These are phyloP conservation scores for Exsudoporus floridanus DNA, from an alignment of 1,284 basidiomycete genomes.

Conservation along the genomic window DNA sequence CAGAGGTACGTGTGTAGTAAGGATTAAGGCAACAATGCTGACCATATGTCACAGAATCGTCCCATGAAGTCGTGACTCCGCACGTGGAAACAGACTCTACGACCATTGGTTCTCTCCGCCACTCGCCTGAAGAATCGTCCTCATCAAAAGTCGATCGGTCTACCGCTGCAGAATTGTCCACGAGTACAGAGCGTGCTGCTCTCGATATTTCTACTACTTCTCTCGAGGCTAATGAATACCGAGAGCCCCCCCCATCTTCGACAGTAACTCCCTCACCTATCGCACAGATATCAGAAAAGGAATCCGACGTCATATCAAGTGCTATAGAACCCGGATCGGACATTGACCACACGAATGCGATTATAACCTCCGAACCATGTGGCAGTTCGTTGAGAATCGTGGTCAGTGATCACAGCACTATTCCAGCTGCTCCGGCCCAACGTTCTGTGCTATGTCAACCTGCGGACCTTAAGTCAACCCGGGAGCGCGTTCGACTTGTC, in stretches of 20 bases:
- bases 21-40: slow-evolving; percentile 6
- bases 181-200: slow-evolving; percentile 9
- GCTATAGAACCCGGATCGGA: slow-evolving; percentile 7
- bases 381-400: slow-evolving; percentile 28
- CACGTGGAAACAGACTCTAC: slow-evolving; percentile 14
- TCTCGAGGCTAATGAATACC: slow-evolving; percentile 6
- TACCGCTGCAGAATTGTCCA: slow-evolving; percentile 4
- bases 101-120: slow-evolving; percentile 1
- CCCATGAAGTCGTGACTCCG: slow-evolving; percentile 7
- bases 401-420: slow-evolving; percentile 32
- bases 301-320: slow-evolving; percentile 14
- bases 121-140: slow-evolving; percentile 2
- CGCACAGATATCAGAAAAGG: slow-evolving; percentile 18
- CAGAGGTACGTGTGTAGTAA: slow-evolving; percentile 18
- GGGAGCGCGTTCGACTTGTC: slow-evolving; percentile 60
- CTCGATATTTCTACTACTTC: slow-evolving; percentile 8
- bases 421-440: slow-evolving; percentile 9
- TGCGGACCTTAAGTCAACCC: slow-evolving; percentile 44
- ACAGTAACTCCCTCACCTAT: slow-evolving; percentile 11
- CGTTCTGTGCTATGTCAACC: slow-evolving; percentile 15
- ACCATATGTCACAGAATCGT: slow-evolving; percentile 17
- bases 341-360: slow-evolving; percentile 12
- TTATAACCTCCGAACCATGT: slow-evolving; percentile 8
- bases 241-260: slow-evolving; percentile 10
- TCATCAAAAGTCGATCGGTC: slow-evolving; percentile 6